Base-by-base conservation (phyloP, 306 rosid species). In the Prinsepia uniflora region DNA sequence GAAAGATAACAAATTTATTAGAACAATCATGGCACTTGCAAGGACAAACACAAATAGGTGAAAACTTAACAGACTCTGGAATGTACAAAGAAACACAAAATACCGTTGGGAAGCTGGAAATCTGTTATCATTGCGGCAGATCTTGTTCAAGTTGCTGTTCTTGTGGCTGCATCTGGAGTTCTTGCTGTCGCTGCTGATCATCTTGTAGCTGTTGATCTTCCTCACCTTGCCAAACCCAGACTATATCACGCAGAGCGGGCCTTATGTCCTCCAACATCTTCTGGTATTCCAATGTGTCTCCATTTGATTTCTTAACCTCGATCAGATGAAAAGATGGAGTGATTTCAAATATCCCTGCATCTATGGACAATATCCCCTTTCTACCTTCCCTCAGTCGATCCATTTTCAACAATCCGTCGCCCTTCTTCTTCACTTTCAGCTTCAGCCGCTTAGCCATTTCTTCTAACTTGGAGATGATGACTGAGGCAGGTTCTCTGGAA, bases 261-360 rank as follows among this genome's bases (percentile, higher is more conserved):
- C 88, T 92, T 42, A 90, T 84, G 60, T 87, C 89, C 54, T 76
- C 77, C 83, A 92, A 53, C 67, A 88, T 70, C 78, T 79, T 87
- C 82, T 86, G 89, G 84, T 79, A 92, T 79, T 92, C 98, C 79
- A 90, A 67, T 36, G 96, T 85, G 72, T 92, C 98, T 22, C 98
- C 98, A 67, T 68, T 79, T 47, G 93, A 85, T 80, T 88, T 92
- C 77, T 90, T 90, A 67, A 92, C 78, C 81, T 92, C 98, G 63
- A 92, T 92, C 77, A 92, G 71, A 81, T 92, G 90, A 76, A 90
- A 82, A 36, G 74, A 68, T 36, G 98, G 91, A 45, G 96, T 80
- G 75, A 90, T 80, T 73, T 92, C 88, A 74, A 84, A 92, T 49
- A 92, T 92, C 84, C 90, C 96, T 11, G 96, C 80, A 68, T 92